Base-by-base conservation (phyloP, 345 rosid genomes). In the Bruguiera gymnorhiza region DNA sequence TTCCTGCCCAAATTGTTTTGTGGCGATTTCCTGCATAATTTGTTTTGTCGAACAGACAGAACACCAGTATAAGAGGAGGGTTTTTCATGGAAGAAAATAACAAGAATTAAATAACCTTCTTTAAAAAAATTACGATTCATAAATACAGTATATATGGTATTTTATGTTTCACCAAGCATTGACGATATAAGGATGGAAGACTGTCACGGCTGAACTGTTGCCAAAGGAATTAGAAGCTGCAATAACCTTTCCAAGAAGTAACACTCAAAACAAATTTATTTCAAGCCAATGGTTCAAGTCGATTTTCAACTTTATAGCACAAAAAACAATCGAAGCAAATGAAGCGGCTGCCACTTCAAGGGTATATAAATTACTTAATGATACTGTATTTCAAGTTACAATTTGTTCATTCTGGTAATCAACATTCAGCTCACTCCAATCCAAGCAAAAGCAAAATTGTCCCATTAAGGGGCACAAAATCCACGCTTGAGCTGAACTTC, bases 361-460 rank as follows among this genome's bases (percentile, higher is more conserved):
- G 6, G 36, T 54, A 73, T 53, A 66, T 62, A 67, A 60, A 66
- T 67, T 43, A 65, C 60, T 51, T 48, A 6, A 72, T 50, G 32
- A 4, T 7, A 3, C 61, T 26, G 18, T 54, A 54, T 68, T 60
- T 34, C 63, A 71, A 69, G 71, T 77, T 83, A 83, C 75, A 73
- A 34, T 73, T 15, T 73, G 30, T 63, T 69, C 77, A 66, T 21
- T 60, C 74, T 58, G 60, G 11, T 54, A 24, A 5, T 37, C 53
- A 34, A 68, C 63, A 43, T 57, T 67, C 77, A 72, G 69, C 66
- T 77, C 70, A 68, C 65, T 53, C 27, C 48, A 15, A 15, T 43
- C 50, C 50, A 3, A 43, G 19, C 18, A n/a, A 54, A 56, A 51
- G 31, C 54, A 51, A 66, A 70, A 55, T 46, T 37, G 65, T 39